Percentiles rank a stretch among this genome's conserved stretches.
Conservation (phyloP, 2,329 filamentous ascomycete species). For the Trichoderma sp. region DNA sequence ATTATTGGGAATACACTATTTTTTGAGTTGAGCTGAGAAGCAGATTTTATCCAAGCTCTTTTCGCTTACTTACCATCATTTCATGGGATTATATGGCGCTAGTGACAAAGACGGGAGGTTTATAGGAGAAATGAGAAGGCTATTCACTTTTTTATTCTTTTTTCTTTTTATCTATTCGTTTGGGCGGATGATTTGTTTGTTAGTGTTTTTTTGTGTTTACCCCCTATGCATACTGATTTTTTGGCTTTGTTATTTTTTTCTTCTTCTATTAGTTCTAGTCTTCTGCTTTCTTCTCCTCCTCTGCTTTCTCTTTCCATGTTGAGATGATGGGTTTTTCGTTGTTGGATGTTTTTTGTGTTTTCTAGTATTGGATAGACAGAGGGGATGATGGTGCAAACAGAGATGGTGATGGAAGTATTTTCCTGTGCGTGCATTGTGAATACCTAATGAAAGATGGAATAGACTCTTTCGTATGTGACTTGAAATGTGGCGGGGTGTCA, state of each 20-base stretch:
- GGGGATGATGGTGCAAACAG: slow-evolving; percentile 18
- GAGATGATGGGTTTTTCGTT: background rate
- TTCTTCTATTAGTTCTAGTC: slow-evolving; percentile 6
- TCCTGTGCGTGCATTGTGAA: background rate
- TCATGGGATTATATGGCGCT: slow-evolving; percentile 30
- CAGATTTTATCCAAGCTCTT: background rate
- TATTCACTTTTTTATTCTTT: background rate
- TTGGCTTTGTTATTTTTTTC: slow-evolving; percentile 11
- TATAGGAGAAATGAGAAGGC: slow-evolving; percentile 11
- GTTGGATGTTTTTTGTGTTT: slow-evolving; percentile 17
- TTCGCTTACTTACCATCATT: slow-evolving; percentile 21
- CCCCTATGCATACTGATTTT: background rate
- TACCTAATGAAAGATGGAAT: background rate
- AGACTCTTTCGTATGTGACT: background rate
- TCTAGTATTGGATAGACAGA: slow-evolving; percentile 20
- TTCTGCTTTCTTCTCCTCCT: background rate
- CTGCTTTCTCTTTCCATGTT: slow-evolving; percentile 6
- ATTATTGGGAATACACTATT: slow-evolving; percentile 21
- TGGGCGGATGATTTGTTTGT: background rate
- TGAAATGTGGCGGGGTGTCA: background rate
- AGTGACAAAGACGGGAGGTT: slow-evolving; percentile 25
- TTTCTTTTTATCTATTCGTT: background rate
- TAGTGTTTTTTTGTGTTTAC: background rate
- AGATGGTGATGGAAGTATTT: slow-evolving; percentile 3
- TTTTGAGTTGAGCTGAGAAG: background rate